Evolutionary conservation across 345 rosid species (phyloP), one percentile per base, ranked within the genome.

Genomic region (Euphorbia peplus): DNA sequence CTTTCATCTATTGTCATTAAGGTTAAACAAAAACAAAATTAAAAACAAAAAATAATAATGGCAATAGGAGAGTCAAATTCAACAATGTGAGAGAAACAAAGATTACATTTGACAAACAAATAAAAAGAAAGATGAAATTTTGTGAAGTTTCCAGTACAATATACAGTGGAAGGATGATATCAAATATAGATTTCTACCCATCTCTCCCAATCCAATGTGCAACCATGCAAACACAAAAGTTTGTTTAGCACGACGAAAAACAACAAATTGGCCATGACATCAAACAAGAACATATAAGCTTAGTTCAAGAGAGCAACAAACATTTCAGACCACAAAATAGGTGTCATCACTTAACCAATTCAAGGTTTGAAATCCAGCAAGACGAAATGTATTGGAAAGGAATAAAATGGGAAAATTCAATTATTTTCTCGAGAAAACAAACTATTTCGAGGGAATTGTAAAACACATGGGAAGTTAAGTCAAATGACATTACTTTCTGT

Each of bases 1-100:
- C 63, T 75, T 80, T 88, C 83, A 87, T 76, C 98, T 95, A 37
- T 32, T 63, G 56, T 60, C 66, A 65, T 29, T 66, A 65, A 3
- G 35, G 7, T 64, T 64, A 21, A n/a, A 29, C 15, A 3, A 47
- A 5, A 18, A 53, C 22, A 24, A 50, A 53, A 26, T 15, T 32
- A 32, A 15, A 55, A 35, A 30, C 41, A 22, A 39, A n/a, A 19
- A 4, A 15, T n/a, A 32, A 24, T 24, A 44, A 29, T 28, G 1
- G 5, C 32, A 28, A n/a, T n/a, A 13, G 32, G n/a, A 22, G 19
- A 69, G 35, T 7, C 42, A 55, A 11, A 32, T 21, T 22, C 55
- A 15, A 26, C 14, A 64, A 9, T 25, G 29, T 3, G 22, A 8
- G 5, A 22, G 42, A 16, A 32, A 30, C 35, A 21, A 10, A 63